Evolutionary conservation across 164 flowering plant species (phyloP).

Genomic region (Macadamia tetraphylla): DNA sequence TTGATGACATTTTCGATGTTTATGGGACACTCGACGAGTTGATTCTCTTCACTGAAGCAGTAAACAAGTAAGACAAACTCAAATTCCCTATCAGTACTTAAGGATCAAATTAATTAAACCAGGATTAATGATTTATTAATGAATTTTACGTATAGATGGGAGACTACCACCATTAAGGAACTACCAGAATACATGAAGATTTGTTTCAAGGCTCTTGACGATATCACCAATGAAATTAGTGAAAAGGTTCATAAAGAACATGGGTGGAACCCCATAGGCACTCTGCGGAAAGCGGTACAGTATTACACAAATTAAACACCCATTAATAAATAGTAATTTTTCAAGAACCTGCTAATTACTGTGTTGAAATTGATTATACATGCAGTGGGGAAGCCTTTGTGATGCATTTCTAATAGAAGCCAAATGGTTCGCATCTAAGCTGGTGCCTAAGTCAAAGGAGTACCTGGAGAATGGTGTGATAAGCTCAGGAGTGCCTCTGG

Average conservation of each 20-base stretch:
- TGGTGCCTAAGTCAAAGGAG: constrained; percentile 30
- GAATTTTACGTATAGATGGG: background rate
- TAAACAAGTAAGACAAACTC: constrained; percentile 6
- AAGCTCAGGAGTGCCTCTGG: constrained; percentile 43
- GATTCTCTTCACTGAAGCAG: constrained; percentile 13
- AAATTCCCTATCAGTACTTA: no score
- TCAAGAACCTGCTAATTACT: no score
- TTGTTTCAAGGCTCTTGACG: background rate
- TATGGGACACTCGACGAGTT: constrained; percentile 20
- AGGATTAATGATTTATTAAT: no score
- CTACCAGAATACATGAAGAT: background rate
- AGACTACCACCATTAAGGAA: background rate
- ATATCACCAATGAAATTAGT: no score
- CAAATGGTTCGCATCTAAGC: constrained; percentile 37
- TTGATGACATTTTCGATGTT: constrained; percentile 26
- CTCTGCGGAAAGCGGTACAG: no score
- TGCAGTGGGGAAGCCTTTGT: constrained; percentile 49
- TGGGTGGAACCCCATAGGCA: no score
- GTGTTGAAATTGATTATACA: no score
- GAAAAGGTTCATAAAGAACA: no score
- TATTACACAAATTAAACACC: no score
- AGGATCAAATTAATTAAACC: no score
- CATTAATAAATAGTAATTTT: no score
- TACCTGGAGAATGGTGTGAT: constrained; percentile 29
- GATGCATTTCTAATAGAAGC: constrained; percentile 51